These are phyloP conservation scores for Tubosaeta brunneosetosa DNA, from an alignment of 768 basidiomycete species.

Conservation along the genomic window DNA sequence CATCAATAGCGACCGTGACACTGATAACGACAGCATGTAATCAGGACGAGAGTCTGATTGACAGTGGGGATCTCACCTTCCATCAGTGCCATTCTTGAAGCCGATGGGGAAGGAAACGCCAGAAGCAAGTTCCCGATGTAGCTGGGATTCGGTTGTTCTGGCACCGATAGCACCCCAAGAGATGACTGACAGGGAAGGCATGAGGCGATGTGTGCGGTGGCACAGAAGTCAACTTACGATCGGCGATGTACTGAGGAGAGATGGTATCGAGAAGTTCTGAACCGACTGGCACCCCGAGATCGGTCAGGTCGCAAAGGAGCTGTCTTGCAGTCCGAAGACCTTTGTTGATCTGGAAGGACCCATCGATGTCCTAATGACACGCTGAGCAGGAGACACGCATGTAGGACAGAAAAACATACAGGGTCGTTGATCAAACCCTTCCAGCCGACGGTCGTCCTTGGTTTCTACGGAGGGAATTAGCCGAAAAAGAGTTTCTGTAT, in stretches of 20 bases:
- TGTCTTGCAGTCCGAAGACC: slow-evolving; percentile 85
- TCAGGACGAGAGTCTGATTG: background rate
- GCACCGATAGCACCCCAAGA: slow-evolving; percentile 98
- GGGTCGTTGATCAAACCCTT: slow-evolving; percentile 96
- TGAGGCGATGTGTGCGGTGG: slow-evolving; percentile 1
- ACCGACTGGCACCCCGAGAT: slow-evolving; percentile 87
- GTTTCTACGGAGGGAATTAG: slow-evolving; percentile 57
- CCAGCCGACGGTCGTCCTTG: slow-evolving; percentile 95
- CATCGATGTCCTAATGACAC: slow-evolving; percentile 65
- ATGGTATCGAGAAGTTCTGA: slow-evolving; percentile 89
- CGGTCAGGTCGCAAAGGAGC: slow-evolving; percentile 86
- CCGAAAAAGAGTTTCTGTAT: background rate
- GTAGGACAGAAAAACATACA: slow-evolving; percentile 9
- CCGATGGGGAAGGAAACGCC: slow-evolving; percentile 97
- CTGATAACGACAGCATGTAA: slow-evolving; percentile 26
- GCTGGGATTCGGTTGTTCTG: slow-evolving; percentile 93
- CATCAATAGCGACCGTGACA: slow-evolving; percentile 90
- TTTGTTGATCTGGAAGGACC: slow-evolving; percentile 95
- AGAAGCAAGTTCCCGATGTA: slow-evolving; percentile 93
- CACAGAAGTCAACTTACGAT: slow-evolving; percentile 42
- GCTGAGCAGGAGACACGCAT: background rate
- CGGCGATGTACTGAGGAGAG: slow-evolving; percentile 78
- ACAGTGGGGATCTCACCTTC: slow-evolving; percentile 43
- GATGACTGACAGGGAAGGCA: slow-evolving; percentile 42
- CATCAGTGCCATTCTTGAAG: slow-evolving; percentile 99